These are phyloP conservation scores for Suhomyces xylopsoci DNA, from an alignment of 805 yeast species.

Conservation along the genomic window DNA sequence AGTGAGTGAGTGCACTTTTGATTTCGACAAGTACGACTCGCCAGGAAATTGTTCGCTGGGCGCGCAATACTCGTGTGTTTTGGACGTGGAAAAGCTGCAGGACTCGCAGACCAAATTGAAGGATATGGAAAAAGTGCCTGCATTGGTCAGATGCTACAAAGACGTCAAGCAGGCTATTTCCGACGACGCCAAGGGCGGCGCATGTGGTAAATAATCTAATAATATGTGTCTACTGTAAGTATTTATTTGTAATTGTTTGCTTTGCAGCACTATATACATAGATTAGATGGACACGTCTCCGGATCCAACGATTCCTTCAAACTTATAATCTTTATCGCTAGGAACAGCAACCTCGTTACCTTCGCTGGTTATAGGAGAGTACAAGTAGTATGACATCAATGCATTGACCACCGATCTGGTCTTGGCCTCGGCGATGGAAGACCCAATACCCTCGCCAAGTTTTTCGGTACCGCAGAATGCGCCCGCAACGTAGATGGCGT, in stretches of 20 bases:
- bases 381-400: conserved; percentile 86
- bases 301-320: conserved; percentile 39
- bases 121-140: conserved; percentile 11
- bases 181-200: conserved; percentile 9
- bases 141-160: conserved; percentile 11
- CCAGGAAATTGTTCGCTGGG: conserved; percentile 11
- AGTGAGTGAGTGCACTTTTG: conserved; percentile 7
- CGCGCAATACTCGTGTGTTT: conserved; percentile 13
- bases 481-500: conserved; percentile 88
- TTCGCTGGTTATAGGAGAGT: conserved; percentile 62
- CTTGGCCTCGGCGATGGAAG: conserved; percentile 86
- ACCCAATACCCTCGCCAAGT: conserved; percentile 92
- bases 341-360: conserved; percentile 52
- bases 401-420: conserved; percentile 90
- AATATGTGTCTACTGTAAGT: too few species aligned
- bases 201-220: conserved; percentile 10
- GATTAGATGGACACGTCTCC: conserved; percentile 44
- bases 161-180: conserved; percentile 5
- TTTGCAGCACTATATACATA: conserved; percentile 7
- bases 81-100: conserved; percentile 11
- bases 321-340: conserved; percentile 48
- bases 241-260: not conserved
- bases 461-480: conserved; percentile 80
- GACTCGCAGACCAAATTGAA: conserved; percentile 8
- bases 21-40: conserved; percentile 9